Evolutionary conservation across 139 green algal genomes (phyloP), one percentile per base, ranked within the genome.

Genomic region (Yamagishiella unicocca): DNA sequence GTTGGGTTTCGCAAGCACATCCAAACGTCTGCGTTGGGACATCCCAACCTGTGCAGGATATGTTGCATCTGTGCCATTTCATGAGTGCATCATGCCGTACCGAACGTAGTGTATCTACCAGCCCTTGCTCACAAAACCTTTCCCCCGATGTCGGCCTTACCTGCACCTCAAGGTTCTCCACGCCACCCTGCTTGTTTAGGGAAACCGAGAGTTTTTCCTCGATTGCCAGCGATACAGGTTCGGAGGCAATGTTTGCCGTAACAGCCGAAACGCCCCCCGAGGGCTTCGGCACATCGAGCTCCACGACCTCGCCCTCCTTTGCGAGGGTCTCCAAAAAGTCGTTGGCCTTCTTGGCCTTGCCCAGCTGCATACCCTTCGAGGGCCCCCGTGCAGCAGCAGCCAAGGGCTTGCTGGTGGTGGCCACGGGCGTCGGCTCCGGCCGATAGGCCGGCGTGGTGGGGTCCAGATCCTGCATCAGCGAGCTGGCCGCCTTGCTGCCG

Each of bases 161-260:
- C 80, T 98, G 94, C 45, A 99, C 92, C 92, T 99, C 98, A 89
- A 99, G 90, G 87, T 93, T 95, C 90, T 99, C 96, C 84, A 99
- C 64, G 4, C 97, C 97, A 45, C 98, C 98, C 85, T 93, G 78
- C 90, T 97, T 97, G 93, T 96, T 96, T 38, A 99, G 91, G 46
- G 89, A 71, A 33, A 96, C 96, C 25, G 84, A 87, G 64, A 98
- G 87, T 88, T 97, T 98, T 90, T 98, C 96, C n/a, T 98, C 95
- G 53, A 98, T 93, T 25, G 86, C 77, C 22, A 95, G 90, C 22
- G 93, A 93, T 33, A 95, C 89, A 14, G 93, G 92, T 25, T 95
- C 94, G 68, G 82, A 37, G 24, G 81, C 82, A 37, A 87, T 21
- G 80, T 81, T 87, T 43, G 50, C 82, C 25, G 75, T 89, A 8